These are phyloP conservation scores for Brasenia schreberi DNA, from an alignment of 164 flowering plant genomes.

Conservation along the genomic window DNA sequence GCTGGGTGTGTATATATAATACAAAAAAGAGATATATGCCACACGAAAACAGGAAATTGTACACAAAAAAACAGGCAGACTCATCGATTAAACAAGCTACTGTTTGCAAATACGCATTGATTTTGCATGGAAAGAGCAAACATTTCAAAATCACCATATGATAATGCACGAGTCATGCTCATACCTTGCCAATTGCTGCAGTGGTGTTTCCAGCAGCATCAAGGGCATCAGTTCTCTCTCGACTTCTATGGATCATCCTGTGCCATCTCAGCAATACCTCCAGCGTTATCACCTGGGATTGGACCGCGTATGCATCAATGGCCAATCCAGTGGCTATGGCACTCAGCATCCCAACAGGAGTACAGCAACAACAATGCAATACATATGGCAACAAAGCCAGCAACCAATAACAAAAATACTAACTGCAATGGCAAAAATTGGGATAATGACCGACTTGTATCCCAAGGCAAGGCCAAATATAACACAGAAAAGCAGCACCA, in stretches of 20 bases:
- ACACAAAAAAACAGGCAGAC: too few relatives aligned
- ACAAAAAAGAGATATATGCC: too few relatives aligned
- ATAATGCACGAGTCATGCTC: too few relatives aligned
- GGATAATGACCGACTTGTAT: constrained; percentile 13
- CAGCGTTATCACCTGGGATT: constrained; percentile 69
- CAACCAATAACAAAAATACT: constrained; percentile 13
- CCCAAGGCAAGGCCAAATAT: constrained; percentile 18
- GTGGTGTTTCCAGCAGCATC: constrained; percentile 79
- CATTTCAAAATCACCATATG: too few relatives aligned
- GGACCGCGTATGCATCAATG: constrained; percentile 73
- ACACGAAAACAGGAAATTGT: too few relatives aligned
- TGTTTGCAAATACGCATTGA: too few relatives aligned
- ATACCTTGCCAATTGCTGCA: constrained; percentile 72
- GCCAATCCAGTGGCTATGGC: constrained; percentile 64
- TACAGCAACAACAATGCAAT: constrained; percentile 19
- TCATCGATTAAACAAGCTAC: too few relatives aligned
- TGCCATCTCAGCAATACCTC: constrained; percentile 81
- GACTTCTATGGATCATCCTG: constrained; percentile 67
- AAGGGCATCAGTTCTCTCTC: constrained; percentile 72
- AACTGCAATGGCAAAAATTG: constrained; percentile 14
- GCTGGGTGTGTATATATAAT: too few relatives aligned
- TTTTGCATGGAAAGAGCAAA: too few relatives aligned
- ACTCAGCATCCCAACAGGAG: constrained; percentile 45
- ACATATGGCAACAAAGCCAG: constrained; percentile 16
- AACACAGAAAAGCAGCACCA: too few relatives aligned